These are phyloP conservation scores for Sporothrix dimorphospora DNA, from an alignment of 2,329 filamentous ascomycete species.

Conservation along the genomic window DNA sequence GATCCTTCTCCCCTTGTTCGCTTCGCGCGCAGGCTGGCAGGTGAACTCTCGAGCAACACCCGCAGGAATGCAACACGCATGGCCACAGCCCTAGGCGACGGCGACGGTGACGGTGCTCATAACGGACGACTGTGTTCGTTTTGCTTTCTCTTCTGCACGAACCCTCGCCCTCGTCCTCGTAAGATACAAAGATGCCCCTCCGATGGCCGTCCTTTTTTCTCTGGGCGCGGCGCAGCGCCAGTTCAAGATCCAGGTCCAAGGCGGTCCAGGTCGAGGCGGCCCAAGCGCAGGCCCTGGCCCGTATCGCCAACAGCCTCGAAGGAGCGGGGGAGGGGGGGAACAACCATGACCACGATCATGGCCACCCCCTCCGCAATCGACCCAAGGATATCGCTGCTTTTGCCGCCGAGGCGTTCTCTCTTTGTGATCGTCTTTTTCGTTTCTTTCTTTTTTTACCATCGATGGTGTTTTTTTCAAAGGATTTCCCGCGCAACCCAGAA, in stretches of 20 bases:
- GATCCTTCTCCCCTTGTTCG: neutral
- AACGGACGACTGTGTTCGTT: no score
- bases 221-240: neutral
- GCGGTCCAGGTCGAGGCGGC: no score
- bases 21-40: no score
- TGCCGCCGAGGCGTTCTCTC: slow-evolving; percentile 3
- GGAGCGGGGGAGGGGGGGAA: neutral
- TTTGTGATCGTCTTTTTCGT: neutral
- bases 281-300: no score
- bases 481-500: neutral
- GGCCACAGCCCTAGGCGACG: neutral
- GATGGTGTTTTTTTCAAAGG: no score
- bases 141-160: neutral
- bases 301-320: neutral
- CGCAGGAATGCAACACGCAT: slow-evolving; percentile 13
- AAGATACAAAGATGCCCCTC: neutral
- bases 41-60: neutral
- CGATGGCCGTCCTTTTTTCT: no score
- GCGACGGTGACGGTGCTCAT: no score
- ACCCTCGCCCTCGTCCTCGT: no score
- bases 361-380: neutral
- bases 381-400: slow-evolving; percentile 2
- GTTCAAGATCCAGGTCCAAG: no score
- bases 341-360: neutral
- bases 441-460: slow-evolving; percentile 3